Conservation (phyloP, 2,329 filamentous ascomycete genomes). For the Stachybotrys chlorohalonatus region DNA sequence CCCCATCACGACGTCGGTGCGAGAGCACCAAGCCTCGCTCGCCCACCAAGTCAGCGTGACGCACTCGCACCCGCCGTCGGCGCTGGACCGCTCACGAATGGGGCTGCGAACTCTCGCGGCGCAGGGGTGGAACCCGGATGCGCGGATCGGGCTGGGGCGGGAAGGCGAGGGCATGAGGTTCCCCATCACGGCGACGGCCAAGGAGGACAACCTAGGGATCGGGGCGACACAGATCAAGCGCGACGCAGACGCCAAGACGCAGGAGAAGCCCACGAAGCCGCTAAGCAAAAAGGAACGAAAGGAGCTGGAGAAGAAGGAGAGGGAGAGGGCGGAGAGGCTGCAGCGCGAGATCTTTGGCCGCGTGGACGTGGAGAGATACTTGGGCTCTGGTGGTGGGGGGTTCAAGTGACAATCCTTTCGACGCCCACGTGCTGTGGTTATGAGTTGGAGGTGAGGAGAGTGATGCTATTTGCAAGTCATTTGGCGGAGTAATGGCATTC, state of each 20-base stretch:
- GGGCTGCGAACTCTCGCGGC: constrained; percentile 57
- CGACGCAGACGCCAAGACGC: constrained; percentile 22
- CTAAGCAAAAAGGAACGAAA: constrained; percentile 64
- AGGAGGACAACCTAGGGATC: constrained; percentile 67
- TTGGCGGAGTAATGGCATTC: background rate
- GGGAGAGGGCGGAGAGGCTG: constrained; percentile 53
- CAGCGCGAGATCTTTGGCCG: constrained; percentile 64
- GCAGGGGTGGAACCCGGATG: constrained; percentile 69
- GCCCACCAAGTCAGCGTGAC: constrained; percentile 62
- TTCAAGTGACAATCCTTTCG: background rate
- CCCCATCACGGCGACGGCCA: constrained; percentile 64
- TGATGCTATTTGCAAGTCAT: background rate
- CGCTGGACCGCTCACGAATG: constrained; percentile 61
- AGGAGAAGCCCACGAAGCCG: constrained; percentile 32
- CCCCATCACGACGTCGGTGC: constrained; percentile 18
- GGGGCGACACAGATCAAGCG: constrained; percentile 34
- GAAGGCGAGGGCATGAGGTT: constrained; percentile 63
- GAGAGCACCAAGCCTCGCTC: constrained; percentile 50
- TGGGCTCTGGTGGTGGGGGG: constrained; percentile 27
- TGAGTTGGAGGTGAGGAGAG: no score
- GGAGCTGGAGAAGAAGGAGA: constrained; percentile 52
- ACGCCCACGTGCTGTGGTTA: background rate
- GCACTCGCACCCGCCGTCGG: constrained; percentile 64
- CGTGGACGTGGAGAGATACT: constrained; percentile 67
- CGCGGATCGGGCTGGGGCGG: constrained; percentile 61